These are phyloP conservation scores for Cichorium intybus DNA, from an alignment of 140 eudicot genomes.

Conservation along the genomic window DNA sequence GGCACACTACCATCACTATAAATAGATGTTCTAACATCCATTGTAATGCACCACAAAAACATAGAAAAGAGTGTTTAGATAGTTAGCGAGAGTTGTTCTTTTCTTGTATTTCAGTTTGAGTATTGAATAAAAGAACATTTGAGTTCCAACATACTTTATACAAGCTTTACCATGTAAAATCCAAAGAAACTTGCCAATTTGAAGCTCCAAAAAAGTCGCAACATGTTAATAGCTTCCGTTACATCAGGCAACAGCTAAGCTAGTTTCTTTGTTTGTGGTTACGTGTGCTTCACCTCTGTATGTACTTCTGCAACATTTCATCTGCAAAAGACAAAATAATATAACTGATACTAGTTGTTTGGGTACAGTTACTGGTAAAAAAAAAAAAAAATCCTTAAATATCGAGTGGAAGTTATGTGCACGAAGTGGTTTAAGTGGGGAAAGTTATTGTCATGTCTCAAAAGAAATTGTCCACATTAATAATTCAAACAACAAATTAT, in stretches of 20 bases:
- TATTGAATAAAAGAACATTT: no score
- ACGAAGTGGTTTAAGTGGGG: slow-evolving; percentile 32
- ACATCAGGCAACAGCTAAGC: not conserved
- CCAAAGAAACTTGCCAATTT: not conserved
- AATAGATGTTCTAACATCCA: no score
- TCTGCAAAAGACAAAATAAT: not conserved
- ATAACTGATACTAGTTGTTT: not conserved
- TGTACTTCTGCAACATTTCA: not conserved
- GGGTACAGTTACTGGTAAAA: slow-evolving; percentile 7
- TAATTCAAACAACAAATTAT: slow-evolving; percentile 17
- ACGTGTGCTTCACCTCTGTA: not conserved
- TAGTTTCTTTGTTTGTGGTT: not conserved
- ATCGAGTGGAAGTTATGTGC: slow-evolving; percentile 27
- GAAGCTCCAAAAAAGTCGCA: not conserved
- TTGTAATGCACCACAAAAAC: no score
- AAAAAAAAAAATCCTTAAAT: no score
- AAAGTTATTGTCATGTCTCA: slow-evolving; percentile 32
- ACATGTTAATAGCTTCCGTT: no score
- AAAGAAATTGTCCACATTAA: slow-evolving; percentile 26
- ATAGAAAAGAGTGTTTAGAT: no score
- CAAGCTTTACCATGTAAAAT: not conserved
- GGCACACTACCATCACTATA: no score
- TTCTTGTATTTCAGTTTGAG: no score
- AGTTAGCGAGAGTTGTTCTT: no score
- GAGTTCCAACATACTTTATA: not conserved